Percentiles rank a stretch among this genome's conserved stretches.
Evolutionary conservation across 2,329 filamentous ascomycete genomes (phyloP).

Genomic region (Diaporthe helianthi): DNA sequence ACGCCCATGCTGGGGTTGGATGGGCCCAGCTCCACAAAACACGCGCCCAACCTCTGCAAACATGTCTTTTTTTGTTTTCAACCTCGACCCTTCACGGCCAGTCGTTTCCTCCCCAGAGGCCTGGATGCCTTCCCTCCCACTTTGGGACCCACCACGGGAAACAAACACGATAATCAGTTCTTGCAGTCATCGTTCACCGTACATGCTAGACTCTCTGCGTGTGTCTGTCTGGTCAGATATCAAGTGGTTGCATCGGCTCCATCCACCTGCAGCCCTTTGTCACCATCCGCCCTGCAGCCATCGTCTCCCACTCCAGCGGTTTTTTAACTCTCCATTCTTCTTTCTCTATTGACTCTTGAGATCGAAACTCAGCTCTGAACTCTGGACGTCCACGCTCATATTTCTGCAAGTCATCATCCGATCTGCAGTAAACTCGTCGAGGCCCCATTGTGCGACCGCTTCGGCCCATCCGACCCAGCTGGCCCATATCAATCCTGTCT

Average conservation of each 20-base stretch:
- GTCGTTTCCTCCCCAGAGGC: constrained; percentile 21
- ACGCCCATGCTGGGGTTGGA: neutral
- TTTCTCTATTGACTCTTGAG: neutral
- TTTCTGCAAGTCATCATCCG: constrained; percentile 25
- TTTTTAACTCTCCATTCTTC: constrained; percentile 23
- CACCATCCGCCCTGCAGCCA: constrained; percentile 4
- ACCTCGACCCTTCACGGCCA: constrained; percentile 23
- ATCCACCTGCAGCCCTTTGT: constrained; percentile 10
- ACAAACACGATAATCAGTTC: neutral
- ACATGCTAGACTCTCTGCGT: neutral
- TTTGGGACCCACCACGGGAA: constrained; percentile 9
- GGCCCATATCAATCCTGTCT: constrained; percentile 1
- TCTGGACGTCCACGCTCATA: constrained; percentile 6
- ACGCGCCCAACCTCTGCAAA: constrained; percentile 28
- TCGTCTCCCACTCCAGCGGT: constrained; percentile 1
- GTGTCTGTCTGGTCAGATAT: neutral
- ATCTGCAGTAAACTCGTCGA: constrained; percentile 8
- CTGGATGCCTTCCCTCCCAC: constrained; percentile 16
- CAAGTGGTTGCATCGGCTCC: constrained; percentile 17
- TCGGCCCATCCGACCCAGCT: constrained; percentile 21
- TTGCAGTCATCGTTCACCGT: neutral
- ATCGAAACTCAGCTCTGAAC: neutral
- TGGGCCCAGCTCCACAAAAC: constrained; percentile 21
- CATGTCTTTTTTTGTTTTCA: constrained; percentile 19
- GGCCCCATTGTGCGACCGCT: constrained; percentile 10